Evolutionary conservation across 2,329 filamentous ascomycete genomes (phyloP), one percentile per base, ranked within the genome.

Genomic region (Reticulascus tulasneorum): DNA sequence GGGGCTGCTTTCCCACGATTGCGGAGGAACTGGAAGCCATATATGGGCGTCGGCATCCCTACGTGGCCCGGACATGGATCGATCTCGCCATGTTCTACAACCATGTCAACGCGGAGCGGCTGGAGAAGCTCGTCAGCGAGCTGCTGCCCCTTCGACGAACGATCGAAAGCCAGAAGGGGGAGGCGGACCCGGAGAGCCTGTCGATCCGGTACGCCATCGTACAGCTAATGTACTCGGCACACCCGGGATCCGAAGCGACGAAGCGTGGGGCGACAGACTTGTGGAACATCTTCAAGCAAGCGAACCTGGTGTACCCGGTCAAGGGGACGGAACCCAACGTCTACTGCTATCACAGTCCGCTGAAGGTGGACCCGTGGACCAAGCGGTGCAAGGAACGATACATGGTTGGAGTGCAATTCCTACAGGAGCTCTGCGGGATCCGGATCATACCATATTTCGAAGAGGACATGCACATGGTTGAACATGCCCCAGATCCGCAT

Each of bases 11-110:
- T 23, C 60, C 64, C 3, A 57, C 59, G 3, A 59, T 68, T 38
- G 62, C 64, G 2, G 64, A 68, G 32, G 65, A 68, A 42, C 47
- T 68, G 13, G 65, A 68, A 34, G 62, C 62, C 20, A 66, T 67
- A 19, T 67, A 68, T 40, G 58, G 64, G 13, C 55, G 61, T 20
- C 55, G 56, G 5, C 64, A 68, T 34, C 65, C 65, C 7, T 67
- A 67, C 37, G 64, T 67, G 21, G 61, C 62, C 20, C 52, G 63
- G 17, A 60, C 62, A 4, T 66, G 62, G 63, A 55, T 61, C 29
- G 65, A 68, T 37, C 47, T 67, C 13, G 62, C 62, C 8, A 46
- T 63, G 16, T 64, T 66, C 31, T 59, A 67, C 38, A 58, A 58
- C 29, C 57, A 66, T 27, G 47, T 52, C 23, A 58, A 60, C 33